Conservation (phyloP, 1,139 yeast species). For the Yamadazyma blattariae region DNA sequence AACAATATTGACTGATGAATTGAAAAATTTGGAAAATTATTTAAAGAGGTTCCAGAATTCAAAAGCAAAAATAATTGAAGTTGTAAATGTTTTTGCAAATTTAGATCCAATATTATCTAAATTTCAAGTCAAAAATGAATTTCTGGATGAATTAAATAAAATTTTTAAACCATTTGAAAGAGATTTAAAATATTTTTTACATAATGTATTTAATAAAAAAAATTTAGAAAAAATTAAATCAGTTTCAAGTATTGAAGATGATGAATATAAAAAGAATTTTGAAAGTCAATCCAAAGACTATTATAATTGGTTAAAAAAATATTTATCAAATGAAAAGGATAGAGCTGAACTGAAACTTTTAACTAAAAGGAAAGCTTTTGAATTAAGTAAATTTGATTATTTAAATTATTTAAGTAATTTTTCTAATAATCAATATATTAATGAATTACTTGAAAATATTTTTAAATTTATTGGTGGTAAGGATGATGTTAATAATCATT, state of each 20-base stretch:
- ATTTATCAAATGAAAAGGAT: conserved; percentile 62
- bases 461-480: conserved; percentile 31
- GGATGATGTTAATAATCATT: conserved; percentile 22
- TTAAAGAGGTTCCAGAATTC: conserved; percentile 18
- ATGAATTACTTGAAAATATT: conserved; percentile 37
- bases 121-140: conserved; percentile 22
- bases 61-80: conserved; percentile 24
- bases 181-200: conserved; percentile 28
- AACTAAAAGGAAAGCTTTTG: conserved; percentile 59
- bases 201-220: conserved; percentile 30
- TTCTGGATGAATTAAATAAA: conserved; percentile 16
- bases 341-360: conserved; percentile 63
- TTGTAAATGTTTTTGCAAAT: conserved; percentile 19
- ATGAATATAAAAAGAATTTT: conserved; percentile 49
- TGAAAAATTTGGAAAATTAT: conserved; percentile 26
- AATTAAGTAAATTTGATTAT: conserved; percentile 69
- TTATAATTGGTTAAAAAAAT: conserved; percentile 71
- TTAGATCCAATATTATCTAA: conserved; percentile 22
- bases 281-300: conserved; percentile 73
- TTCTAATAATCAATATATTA: conserved; percentile 49
- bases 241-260: conserved; percentile 11
- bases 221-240: conserved; percentile 24
- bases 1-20: conserved; percentile 30
- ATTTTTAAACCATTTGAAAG: conserved; percentile 35
- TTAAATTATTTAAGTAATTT: conserved; percentile 60